Conservation (phyloP, 768 basidiomycete genomes). For the Cubamyces lactineus region DNA sequence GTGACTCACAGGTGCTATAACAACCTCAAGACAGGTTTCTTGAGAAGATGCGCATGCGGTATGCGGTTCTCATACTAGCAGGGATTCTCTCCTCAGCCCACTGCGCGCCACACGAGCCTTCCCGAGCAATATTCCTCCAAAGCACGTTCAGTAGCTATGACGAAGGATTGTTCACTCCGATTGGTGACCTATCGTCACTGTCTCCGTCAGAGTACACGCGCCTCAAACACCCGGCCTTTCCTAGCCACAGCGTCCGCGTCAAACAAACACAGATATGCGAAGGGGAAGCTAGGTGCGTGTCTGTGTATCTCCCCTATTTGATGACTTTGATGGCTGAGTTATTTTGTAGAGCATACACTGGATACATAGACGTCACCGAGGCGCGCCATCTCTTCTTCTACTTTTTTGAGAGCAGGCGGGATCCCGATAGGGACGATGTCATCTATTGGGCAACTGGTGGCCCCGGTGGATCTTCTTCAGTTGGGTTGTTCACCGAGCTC, state of each 20-base stretch:
- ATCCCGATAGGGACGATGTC: slow-evolving; percentile 37
- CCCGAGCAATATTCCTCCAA: background rate
- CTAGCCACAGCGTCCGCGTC: slow-evolving; percentile 54
- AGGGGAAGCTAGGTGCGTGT: slow-evolving; percentile 52
- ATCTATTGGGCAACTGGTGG: slow-evolving; percentile 43
- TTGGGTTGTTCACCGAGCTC: slow-evolving; percentile 50
- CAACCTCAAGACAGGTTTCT: no score
- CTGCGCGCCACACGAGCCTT: background rate
- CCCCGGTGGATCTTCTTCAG: slow-evolving; percentile 31
- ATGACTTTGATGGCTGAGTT: background rate
- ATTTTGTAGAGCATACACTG: slow-evolving; percentile 57
- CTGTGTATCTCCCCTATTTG: background rate
- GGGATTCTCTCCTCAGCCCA: background rate
- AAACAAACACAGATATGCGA: slow-evolving; percentile 65
- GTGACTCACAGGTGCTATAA: no score
- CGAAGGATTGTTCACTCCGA: slow-evolving; percentile 21
- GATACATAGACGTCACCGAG: slow-evolving; percentile 66
- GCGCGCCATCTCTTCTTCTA: slow-evolving; percentile 52
- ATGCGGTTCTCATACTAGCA: no score
- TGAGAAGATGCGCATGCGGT: no score
- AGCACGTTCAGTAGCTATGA: slow-evolving; percentile 13
- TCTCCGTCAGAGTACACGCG: slow-evolving; percentile 28
- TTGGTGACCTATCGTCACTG: slow-evolving; percentile 17
- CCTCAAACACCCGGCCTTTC: slow-evolving; percentile 48
- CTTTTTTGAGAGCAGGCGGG: slow-evolving; percentile 50